Base-by-base conservation (phyloP, 305 asterid genomes). In the Solanum hybrid region DNA sequence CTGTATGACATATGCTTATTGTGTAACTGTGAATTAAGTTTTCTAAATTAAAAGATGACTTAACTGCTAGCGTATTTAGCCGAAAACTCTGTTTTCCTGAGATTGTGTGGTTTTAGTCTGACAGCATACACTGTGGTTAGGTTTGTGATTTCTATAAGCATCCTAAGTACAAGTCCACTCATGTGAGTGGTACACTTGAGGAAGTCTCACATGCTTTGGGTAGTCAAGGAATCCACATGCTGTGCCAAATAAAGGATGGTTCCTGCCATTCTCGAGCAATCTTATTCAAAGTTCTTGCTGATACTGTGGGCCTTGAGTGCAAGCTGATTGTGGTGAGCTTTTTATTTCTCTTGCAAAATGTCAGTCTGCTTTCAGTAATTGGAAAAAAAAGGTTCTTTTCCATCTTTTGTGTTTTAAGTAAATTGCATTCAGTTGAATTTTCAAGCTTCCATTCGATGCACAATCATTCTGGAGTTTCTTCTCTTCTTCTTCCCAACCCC, bases 271-370 rank as follows among this genome's bases (percentile, higher is more conserved):
- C 97, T 89, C 95, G 95, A 92, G 96, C 99, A 91, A 95, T 96
- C 91, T 93, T 96, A 88, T 96, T 96, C 94, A 96, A 96, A 94
- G 97, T 96, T 93, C 98, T 96, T 90, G 98, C 97, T n/a, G 97
- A 96, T 88, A 89, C 95, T 88, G 93, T 93, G 82, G 98, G 99
- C 88, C 91, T 96, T 90, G 97, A 96, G 90, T 92, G 96, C 90
- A 92, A 93, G 92, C 97, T 96, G 89, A 90, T 94, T 94, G 98
- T 96, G 99, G 99, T 97, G 94, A 92, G 96, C 88, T 91, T 91
- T 88, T 91, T 66, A 88, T 85, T 89, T 82, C 88, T 86, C 89
- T 90, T 79, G n/a, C 76, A 75, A 35, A 64, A 42, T 81, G 87
- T 78, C 72, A 88, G 56, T 81, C 87, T 88, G 77, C 86, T 46